A percentile compares a stretch with the other conserved stretches of the same genome.
Conservation (phyloP, 1,284 basidiomycete species). For the Leccinum cinnamomeum region DNA sequence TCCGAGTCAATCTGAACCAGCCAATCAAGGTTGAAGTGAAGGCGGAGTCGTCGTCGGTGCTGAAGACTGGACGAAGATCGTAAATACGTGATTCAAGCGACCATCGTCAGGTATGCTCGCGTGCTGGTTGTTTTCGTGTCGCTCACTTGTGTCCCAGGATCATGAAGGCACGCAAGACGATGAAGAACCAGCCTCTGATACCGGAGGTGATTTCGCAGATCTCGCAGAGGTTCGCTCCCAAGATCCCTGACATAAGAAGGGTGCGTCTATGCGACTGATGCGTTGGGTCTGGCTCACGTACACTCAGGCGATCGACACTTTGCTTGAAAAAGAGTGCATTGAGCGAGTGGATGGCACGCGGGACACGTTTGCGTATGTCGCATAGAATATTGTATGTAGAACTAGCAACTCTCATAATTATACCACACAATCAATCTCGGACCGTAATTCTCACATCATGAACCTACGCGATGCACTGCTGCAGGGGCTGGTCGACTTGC, state of each 20-base stretch:
- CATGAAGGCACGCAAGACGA: constrained; percentile 97
- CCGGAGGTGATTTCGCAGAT: constrained; percentile 95
- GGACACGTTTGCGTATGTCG: constrained; percentile 79
- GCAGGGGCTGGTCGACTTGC: constrained; percentile 51
- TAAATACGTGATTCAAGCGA: constrained; percentile 96
- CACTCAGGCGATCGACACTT: constrained; percentile 87
- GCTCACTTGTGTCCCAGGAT: constrained; percentile 52
- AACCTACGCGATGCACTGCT: constrained; percentile 68
- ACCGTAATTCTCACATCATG: constrained; percentile 29
- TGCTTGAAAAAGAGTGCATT: constrained; percentile 98
- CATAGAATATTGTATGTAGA: constrained; percentile 39
- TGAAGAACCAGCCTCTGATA: constrained; percentile 95
- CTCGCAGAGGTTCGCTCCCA: constrained; percentile 84
- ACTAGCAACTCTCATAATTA: neutral
- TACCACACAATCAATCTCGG: neutral
- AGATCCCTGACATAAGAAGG: constrained; percentile 92
- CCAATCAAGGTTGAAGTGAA: constrained; percentile 96
- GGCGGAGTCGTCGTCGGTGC: constrained; percentile 86
- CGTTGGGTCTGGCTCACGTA: constrained; percentile 1
- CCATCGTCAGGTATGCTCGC: constrained; percentile 79
- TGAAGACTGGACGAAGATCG: constrained; percentile 98
- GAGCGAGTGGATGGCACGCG: constrained; percentile 86
- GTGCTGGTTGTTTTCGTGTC: neutral
- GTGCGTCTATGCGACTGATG: constrained; percentile 37
- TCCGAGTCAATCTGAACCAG: constrained; percentile 90